A percentile compares a stretch with the other conserved stretches of the same genome.
Conservation (phyloP, 805 yeast genomes). For the Lachancea fermentati region DNA sequence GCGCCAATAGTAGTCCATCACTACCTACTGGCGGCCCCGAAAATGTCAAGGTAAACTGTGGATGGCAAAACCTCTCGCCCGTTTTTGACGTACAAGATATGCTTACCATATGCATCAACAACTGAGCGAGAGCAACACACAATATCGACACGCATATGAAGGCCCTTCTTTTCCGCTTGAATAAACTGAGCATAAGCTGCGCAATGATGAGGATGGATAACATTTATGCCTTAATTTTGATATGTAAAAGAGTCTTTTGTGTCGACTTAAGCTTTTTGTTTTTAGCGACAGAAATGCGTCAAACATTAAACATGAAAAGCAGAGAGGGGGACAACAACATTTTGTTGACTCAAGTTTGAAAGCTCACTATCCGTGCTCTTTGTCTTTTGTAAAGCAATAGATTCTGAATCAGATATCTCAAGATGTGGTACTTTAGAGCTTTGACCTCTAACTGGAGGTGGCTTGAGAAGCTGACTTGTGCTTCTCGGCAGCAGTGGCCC, state of each 20-base stretch:
- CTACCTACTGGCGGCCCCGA: conserved; percentile 20
- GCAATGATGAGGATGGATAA: too few species aligned
- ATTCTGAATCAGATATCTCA: too few species aligned
- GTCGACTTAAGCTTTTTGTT: background rate
- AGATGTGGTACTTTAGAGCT: conserved; percentile 1
- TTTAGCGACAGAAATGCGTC: conserved; percentile 1
- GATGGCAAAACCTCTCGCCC: conserved; percentile 17
- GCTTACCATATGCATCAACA: conserved; percentile 19
- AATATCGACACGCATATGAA: too few species aligned
- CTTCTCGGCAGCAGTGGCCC: background rate
- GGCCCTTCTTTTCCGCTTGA: too few species aligned
- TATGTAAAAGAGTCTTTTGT: too few species aligned
- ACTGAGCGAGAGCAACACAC: background rate
- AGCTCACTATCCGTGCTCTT: background rate
- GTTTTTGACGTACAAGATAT: conserved; percentile 20
- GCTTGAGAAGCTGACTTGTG: background rate
- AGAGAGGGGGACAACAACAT: conserved; percentile 4
- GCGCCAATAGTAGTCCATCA: conserved; percentile 19
- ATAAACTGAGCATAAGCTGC: too few species aligned
- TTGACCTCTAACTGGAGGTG: too few species aligned
- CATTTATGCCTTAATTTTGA: too few species aligned
- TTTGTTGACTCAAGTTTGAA: background rate
- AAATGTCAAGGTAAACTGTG: conserved; percentile 25
- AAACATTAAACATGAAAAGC: conserved; percentile 2
- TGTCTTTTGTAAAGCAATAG: too few species aligned